These are phyloP conservation scores for Aspergillus panamensis DNA, from an alignment of 495 filamentous ascomycete genomes.

Conservation along the genomic window DNA sequence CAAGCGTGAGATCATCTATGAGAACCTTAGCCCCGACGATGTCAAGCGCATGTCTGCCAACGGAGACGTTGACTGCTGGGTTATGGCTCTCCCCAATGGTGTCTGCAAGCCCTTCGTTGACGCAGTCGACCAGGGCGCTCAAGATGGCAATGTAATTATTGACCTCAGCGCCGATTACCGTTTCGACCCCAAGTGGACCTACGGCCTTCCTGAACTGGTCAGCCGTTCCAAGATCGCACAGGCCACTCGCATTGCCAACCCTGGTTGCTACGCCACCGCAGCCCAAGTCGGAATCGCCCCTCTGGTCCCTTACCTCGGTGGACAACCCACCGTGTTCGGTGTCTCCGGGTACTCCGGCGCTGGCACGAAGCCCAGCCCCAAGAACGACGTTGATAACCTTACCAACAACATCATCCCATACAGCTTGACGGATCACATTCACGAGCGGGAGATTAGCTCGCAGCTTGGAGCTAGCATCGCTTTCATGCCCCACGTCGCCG, in stretches of 20 bases:
- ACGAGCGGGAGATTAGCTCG: slow-evolving; percentile 83
- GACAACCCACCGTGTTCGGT: slow-evolving; percentile 84
- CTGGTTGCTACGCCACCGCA: slow-evolving; percentile 96
- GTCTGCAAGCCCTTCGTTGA: slow-evolving; percentile 97
- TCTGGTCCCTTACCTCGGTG: slow-evolving; percentile 71
- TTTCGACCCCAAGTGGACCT: slow-evolving; percentile 88
- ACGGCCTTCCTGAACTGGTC: slow-evolving; percentile 89
- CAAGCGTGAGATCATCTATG: slow-evolving; percentile 91
- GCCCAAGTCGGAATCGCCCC: slow-evolving; percentile 89
- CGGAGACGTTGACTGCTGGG: slow-evolving; percentile 95
- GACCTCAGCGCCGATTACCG: slow-evolving; percentile 95
- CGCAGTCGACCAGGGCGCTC: slow-evolving; percentile 71
- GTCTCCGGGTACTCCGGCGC: slow-evolving; percentile 95
- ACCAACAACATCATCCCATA: slow-evolving; percentile 91
- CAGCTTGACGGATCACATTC: slow-evolving; percentile 91
- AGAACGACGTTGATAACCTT: slow-evolving; percentile 90
- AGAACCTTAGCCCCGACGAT: slow-evolving; percentile 86
- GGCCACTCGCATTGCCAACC: slow-evolving; percentile 87
- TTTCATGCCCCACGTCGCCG: slow-evolving; percentile 92
- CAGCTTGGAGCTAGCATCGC: slow-evolving; percentile 76
- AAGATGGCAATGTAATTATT: slow-evolving; percentile 75
- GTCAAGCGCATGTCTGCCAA: slow-evolving; percentile 86
- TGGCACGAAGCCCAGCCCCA: slow-evolving; percentile 90
- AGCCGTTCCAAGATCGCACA: slow-evolving; percentile 71
- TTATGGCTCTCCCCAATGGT: slow-evolving; percentile 96